Base-by-base conservation (phyloP, 2,329 filamentous ascomycete species). In the Chaetomiaceae sp. region DNA sequence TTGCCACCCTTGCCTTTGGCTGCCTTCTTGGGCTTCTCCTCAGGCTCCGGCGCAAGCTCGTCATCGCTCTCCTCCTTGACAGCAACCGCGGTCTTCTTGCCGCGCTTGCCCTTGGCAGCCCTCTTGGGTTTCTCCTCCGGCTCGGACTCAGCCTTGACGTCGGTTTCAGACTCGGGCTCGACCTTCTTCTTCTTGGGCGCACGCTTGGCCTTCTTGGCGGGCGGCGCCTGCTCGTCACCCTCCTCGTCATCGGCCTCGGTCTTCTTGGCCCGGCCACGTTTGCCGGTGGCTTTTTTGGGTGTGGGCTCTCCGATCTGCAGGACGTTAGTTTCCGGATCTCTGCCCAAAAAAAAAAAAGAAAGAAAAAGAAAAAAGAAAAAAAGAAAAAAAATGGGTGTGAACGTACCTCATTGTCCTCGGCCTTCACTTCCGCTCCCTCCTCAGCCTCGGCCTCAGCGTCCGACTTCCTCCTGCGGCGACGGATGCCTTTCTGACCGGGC, bases 401-500 rank as follows among this genome's bases (percentile, higher is more conserved):
- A 6, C 27, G 14, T 6, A 31, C 27, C 27, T 31, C 39, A 15
- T 37, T 11, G 3, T 34, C 27, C 6, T 49, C 15, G 14, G 63
- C 56, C 47, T 69, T 56, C 56, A 15, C 22, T 8, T 36, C 20
- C 2, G n/a, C 27, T 31, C 27, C 27, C 27, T 3, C 27, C 7
- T 65, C 65, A 44, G 70, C 67, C 6, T 72, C 69, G 8, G 45
- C 22, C 11, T 63, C 67, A 7, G 64, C 64, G 25, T 68, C 66
- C 36, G 67, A 59, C 60, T 70, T 70, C 47, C 65, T 60, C 52
- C 68, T 71, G 34, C 66, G 67, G 19, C 73, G 67, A 54, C 82
- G 83, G 65, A 87, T 88, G 22, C 87, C 85, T 55, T 73, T 78
- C 63, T 78, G 75, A 15, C 87, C 87, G 3, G 81, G 84, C 19